A percentile compares a stretch with the other conserved stretches of the same genome.
phyloP scores from a whole-genome alignment of 176 grass and related monocot genomes.

The Saccharum officinarum region DNA sequence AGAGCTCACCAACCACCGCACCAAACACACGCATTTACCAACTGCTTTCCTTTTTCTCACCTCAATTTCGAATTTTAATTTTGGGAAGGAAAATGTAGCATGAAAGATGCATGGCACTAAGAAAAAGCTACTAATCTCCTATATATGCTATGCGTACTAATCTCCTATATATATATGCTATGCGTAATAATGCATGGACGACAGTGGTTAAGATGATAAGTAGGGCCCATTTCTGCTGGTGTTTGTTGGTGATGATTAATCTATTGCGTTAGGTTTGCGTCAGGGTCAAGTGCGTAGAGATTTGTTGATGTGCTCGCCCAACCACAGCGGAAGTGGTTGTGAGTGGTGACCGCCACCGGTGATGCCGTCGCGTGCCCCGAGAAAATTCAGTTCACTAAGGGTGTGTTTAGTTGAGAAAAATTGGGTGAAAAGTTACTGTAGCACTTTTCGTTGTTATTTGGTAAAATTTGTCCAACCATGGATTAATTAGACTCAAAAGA shows the following conservation, averaged over 20 bases:
- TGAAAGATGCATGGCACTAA: neutral
- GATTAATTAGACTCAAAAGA: too few species aligned
- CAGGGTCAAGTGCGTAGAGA: neutral
- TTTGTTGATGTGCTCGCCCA: neutral
- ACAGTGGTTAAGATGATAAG: neutral
- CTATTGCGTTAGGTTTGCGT: neutral
- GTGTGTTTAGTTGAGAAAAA: too few species aligned
- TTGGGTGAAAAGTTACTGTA: too few species aligned
- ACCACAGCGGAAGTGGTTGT: neutral
- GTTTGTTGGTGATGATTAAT: neutral
- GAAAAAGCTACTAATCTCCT: neutral
- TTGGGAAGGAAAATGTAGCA: neutral
- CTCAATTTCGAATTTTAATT: neutral
- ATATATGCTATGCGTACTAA: neutral
- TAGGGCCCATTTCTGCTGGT: neutral
- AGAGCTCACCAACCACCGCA: constrained; percentile 53
- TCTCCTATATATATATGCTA: too few species aligned
- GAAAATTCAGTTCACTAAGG: constrained; percentile 9
- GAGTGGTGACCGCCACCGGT: too few species aligned
- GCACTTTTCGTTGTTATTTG: too few species aligned
- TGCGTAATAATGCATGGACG: neutral
- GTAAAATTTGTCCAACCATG: too few species aligned
- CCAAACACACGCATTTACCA: constrained; percentile 2
- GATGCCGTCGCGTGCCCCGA: neutral
- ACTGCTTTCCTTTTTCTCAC: neutral